Conservation (phyloP, 1,284 basidiomycete species). For the Trametes pubescens region DNA sequence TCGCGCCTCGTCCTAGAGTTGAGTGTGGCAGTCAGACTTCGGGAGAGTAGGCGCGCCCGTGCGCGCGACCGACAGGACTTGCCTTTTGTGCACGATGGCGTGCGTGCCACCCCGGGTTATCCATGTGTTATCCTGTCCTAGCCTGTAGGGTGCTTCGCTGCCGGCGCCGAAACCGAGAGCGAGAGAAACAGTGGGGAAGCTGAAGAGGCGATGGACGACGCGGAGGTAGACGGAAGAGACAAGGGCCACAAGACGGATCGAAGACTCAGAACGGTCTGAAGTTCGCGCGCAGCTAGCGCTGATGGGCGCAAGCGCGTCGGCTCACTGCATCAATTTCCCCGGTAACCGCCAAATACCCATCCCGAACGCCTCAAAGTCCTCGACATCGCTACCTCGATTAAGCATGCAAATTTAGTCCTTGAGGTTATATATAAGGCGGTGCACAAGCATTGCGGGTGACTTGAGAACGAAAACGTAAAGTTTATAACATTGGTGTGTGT, state of each 20-base stretch:
- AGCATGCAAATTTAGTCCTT: no score
- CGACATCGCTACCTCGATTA: not conserved
- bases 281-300: not conserved
- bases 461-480: not conserved
- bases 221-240: conserved; percentile 18
- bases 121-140: conserved; percentile 52
- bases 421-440: no score
- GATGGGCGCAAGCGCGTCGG: conserved; percentile 11
- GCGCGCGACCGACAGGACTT: conserved; percentile 23
- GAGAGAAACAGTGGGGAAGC: not conserved
- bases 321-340: conserved; percentile 7
- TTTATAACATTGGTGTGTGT: not conserved
- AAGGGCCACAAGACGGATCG: conserved; percentile 3
- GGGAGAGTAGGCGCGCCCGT: not conserved
- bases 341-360: conserved; percentile 3
- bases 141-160: not conserved
- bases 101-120: conserved; percentile 75
- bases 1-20: conserved; percentile 55
- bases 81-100: conserved; percentile 46
- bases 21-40: conserved; percentile 5
- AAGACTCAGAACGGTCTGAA: not conserved
- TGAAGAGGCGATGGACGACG: not conserved
- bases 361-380: conserved; percentile 18
- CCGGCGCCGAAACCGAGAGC: not conserved
- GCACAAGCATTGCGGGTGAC: no score